Evolutionary conservation across 1,139 yeast genomes (phyloP), one percentile per base, ranked within the genome.

Genomic region (Chernovozyma aurita): DNA sequence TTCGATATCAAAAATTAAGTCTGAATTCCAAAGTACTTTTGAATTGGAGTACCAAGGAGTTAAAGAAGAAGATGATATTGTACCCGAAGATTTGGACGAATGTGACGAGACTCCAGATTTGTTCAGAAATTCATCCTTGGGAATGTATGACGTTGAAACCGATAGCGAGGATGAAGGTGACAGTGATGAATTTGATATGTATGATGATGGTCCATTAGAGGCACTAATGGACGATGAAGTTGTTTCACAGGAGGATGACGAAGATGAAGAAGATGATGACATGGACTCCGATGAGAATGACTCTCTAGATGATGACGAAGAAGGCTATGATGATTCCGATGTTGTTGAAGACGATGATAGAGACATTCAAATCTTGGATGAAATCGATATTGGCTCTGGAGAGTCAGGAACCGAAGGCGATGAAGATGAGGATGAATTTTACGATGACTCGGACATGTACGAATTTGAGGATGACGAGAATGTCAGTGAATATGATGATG

Each of bases 81-180:
- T 65, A n/a, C 78, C 69, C 4, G 37, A 30, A 17, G 37, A 34
- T 11, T 32, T 30, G 16, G 94, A 81, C 30, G 86, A 78, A 24
- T 69, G 77, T 34, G 94, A 85, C 34, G 95, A 85, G 38, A 76
- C 88, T 0, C 90, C 95, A 0, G 95, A 88, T 53, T 67, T 90
- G 50, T 81, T 88, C 58, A 70, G 83, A 36, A 87, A 90, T 53
- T 88, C 97, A 0, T 86, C 97, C 0, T 68, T 90, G 35, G 97
- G 97, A 2, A 88, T 90, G 95, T 90, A 85, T 53, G 97, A 90
- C 49, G 80, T 85, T 35, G 95, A 85, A 36, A 73, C 78, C 28
- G 87, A 81, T 43, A 80, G 82, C 36, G 90, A 83, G 32, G 70
- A 53, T 5, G 67, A 59, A 11, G 60, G 57, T 24, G 62, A 52